Evolutionary conservation across 129 eudicot species (phyloP), one percentile per base, ranked within the genome.

Genomic region (Ambrosia artemisiifolia): DNA sequence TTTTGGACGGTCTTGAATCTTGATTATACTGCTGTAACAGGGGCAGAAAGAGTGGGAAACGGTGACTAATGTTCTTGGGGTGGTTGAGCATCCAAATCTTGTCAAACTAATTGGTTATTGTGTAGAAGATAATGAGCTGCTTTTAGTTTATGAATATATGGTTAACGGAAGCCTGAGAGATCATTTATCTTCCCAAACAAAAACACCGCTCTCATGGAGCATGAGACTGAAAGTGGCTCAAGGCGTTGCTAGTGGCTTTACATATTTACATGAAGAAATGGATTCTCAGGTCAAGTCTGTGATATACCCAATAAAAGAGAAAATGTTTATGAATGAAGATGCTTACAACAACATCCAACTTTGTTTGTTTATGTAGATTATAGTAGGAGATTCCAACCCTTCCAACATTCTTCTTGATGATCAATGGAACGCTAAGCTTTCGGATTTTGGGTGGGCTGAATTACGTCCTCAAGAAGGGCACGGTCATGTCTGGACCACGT

Each of bases 31-130:
- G 7, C 30, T 74, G 70, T 51, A 65, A 65, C 72, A 92, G 96
- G 96, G 94, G 34, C 95, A 81, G 67, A 92, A 85, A 80, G 91
- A 89, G 63, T 88, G 96, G 98, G 87, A 85, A 53, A 87, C 91
- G 4, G 98, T 86, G 74, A 91, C 83, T 30, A 85, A 88, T 66
- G 86, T 85, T 59, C 91, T 88, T 66, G 96, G 95, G 51, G 81
- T 81, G 71, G 90, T 81, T 71, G 90, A 87, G 60, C 98, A 92
- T 80, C 89, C 89, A 2, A 86, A 89, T 76, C 90, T 92, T 51
- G 96, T 92, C 42, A 92, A 89, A 65, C 65, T 92, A 32, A 65
- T 89, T 34, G 98, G 98, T 28, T 87, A 92, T 69, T 89, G 96
- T 82, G 83, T 83, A 9, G 95, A 87, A 44, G 88, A 92, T 69